Percentiles rank a stretch among this genome's conserved stretches.
Evolutionary conservation across 129 eudicot genomes (phyloP).

Genomic region (Artemisia argyi): DNA sequence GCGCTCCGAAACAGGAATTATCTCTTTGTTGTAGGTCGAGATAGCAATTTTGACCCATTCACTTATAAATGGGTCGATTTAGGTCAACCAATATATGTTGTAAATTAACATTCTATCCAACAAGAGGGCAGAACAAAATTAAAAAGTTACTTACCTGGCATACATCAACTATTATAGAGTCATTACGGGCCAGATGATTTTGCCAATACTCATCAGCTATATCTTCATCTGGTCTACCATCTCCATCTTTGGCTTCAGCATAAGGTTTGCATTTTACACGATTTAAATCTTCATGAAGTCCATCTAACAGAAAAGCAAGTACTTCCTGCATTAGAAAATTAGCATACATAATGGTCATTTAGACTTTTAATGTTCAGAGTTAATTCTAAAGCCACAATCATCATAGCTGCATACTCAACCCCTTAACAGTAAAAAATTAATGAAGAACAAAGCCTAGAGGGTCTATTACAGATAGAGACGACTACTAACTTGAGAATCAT

Average conservation of each 20-base stretch:
- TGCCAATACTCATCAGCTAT: conserved; percentile 92
- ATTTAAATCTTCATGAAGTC: conserved; percentile 95
- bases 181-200: conserved; percentile 94
- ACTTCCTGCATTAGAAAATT: conserved; percentile 63
- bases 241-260: conserved; percentile 85
- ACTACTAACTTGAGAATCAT: conserved; percentile 81
- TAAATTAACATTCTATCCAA: conserved; percentile 6
- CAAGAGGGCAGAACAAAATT: neutral
- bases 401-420: no score
- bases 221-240: conserved; percentile 83
- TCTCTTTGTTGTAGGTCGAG: neutral
- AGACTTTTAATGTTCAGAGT: conserved; percentile 5
- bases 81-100: neutral
- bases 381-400: no score
- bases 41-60: neutral
- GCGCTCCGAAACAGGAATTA: neutral
- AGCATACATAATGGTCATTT: conserved; percentile 18
- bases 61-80: neutral
- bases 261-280: conserved; percentile 93
- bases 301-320: conserved; percentile 89
- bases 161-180: conserved; percentile 85
- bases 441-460: conserved; percentile 14
- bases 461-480: conserved; percentile 30
- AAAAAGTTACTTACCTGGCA: conserved; percentile 63
- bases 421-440: neutral